Evolutionary conservation across 352 stramenopile species (phyloP), one percentile per base, ranked within the genome.

Genomic region (Pythium brachiatum): DNA sequence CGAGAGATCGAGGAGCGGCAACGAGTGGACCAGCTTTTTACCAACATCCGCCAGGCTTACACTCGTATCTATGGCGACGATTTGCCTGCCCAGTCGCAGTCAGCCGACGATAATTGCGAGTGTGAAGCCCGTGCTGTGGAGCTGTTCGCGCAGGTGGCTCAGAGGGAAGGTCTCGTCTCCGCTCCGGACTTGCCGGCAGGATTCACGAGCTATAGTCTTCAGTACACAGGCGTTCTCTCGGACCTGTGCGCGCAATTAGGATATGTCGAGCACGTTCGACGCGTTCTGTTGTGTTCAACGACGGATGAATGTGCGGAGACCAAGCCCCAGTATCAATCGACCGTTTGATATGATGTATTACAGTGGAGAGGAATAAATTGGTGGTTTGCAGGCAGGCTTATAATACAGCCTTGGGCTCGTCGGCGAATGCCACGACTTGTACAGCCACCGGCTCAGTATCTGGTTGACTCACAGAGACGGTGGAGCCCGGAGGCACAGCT

Each of bases 171-270:
- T 12, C 12, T 20, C 26, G 1, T 4, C 3, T 18, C 7, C 13
- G 1, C 18, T 11, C n/a, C 43, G 0, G 72, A 73, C 21, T 52
- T 78, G 47, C 65, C 65, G 39, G 60, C 54, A 23, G 81, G 74
- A 1, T 76, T 91, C 52, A 86, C 75, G 5, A 83, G 70, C 66
- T 92, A 92, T 72, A 90, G 76, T 47, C 59, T 90, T n/a, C 79
- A 89, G 55, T 91, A 90, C 60, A 74, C 66, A 1, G 55, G 62
- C n/a, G 21, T 64, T 5, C 25, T 69, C 8, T 25, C 31, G 0
- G 62, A 64, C 52, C 20, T 69, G 7, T 69, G 62, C 20, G 34
- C 23, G 2, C n/a, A 25, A 13, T 46, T 68, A 3, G 36, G 38
- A 12, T 32, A 39, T 9, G 2, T 54, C 21, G 25, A 68, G 13